Percentiles rank a stretch among this genome's conserved stretches.
Evolutionary conservation across 169 alveolate species (phyloP).

Genomic region (Eimeria nieschulzi): DNA sequence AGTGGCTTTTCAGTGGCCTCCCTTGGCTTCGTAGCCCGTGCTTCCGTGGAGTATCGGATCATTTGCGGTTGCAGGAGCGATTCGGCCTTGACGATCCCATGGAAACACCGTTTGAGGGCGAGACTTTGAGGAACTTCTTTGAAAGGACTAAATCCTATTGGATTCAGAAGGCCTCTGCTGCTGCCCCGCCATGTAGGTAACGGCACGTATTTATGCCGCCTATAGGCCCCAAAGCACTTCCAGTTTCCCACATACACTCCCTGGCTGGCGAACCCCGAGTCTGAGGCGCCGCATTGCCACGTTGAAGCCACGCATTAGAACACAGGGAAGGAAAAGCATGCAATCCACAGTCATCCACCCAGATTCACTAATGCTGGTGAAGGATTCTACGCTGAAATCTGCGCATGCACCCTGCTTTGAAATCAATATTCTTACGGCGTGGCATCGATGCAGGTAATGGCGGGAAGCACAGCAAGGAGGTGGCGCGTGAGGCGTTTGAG

Average conservation of each 20-base stretch:
- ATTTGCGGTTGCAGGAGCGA: constrained; percentile 49
- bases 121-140: constrained; percentile 82
- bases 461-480: constrained; percentile 27
- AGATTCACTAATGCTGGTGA: no score
- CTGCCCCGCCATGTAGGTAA: neutral
- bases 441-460: neutral
- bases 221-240: no score
- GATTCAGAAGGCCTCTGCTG: constrained; percentile 76
- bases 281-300: neutral
- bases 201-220: neutral
- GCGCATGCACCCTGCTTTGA: no score
- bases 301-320: no score
- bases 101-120: constrained; percentile 79
- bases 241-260: neutral
- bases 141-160: constrained; percentile 84
- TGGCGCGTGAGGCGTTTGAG: constrained; percentile 65
- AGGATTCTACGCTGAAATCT: no score
- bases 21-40: neutral
- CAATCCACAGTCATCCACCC: no score
- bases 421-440: no score
- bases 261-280: neutral
- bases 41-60: no score
- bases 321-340: neutral
- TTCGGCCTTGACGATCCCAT: constrained; percentile 75
- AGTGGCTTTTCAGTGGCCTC: neutral